Evolutionary conservation across 768 basidiomycete genomes (phyloP).

Genomic region (Pulveroboletus sp.): DNA sequence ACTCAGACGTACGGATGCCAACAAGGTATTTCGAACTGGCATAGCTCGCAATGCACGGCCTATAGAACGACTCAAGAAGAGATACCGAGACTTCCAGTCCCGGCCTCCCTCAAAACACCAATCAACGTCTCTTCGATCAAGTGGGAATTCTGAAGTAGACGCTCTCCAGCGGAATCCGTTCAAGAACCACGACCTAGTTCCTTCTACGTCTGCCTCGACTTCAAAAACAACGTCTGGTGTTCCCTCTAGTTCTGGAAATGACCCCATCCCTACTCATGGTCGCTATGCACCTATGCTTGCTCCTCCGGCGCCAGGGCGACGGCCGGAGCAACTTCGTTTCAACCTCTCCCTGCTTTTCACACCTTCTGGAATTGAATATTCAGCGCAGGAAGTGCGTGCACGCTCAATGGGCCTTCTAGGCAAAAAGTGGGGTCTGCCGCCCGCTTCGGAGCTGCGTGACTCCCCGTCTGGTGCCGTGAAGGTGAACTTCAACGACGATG

Average conservation of each 20-base stretch:
- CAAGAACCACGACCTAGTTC: conserved; percentile 31
- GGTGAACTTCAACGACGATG: conserved; percentile 61
- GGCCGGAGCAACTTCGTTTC: conserved; percentile 67
- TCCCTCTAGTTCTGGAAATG: conserved; percentile 37
- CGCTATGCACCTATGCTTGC: conserved; percentile 73
- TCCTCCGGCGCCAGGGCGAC: conserved; percentile 62
- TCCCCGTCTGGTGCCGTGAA: conserved; percentile 34
- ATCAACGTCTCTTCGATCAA: conserved; percentile 21
- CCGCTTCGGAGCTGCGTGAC: conserved; percentile 36
- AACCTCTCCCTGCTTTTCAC: conserved; percentile 67
- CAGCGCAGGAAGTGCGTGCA: conserved; percentile 78
- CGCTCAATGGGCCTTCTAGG: conserved; percentile 77
- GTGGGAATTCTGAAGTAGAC: conserved; percentile 25
- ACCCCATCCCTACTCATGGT: conserved; percentile 28
- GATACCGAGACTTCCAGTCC: conserved; percentile 74
- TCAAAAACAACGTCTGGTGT: conserved; percentile 14
- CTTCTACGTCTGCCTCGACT: conserved; percentile 30
- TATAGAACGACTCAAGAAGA: conserved; percentile 73
- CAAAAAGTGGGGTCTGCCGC: conserved; percentile 78
- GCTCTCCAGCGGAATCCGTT: conserved; percentile 34
- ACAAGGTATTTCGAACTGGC: conserved; percentile 74
- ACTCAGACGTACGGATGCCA: conserved; percentile 68
- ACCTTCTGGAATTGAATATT: conserved; percentile 76
- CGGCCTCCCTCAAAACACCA: conserved; percentile 35
- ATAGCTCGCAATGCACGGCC: conserved; percentile 80